Evolutionary conservation across 2,329 filamentous ascomycete species (phyloP).

Genomic region (Geosmithia morbida): DNA sequence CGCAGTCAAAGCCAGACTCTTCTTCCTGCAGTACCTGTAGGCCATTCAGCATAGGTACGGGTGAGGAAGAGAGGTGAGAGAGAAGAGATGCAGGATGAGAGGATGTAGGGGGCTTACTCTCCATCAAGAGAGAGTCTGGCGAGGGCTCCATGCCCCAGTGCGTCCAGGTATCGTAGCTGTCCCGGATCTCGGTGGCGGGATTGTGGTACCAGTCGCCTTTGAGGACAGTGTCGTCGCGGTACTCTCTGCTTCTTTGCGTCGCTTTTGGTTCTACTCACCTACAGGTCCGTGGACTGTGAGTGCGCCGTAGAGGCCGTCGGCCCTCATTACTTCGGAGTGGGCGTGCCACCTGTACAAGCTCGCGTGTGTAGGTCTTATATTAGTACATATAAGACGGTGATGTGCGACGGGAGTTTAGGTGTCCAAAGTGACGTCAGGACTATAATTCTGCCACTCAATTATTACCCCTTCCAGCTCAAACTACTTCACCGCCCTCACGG

Average conservation of each 20-base stretch:
- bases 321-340: neutral
- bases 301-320: neutral
- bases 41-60: neutral
- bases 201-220: neutral
- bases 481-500: too few species aligned
- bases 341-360: neutral
- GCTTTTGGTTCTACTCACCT: too few species aligned
- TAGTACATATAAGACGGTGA: too few species aligned
- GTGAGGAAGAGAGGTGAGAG: neutral
- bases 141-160: neutral
- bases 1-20: neutral
- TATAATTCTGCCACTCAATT: too few species aligned
- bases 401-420: too few species aligned
- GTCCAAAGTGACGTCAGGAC: too few species aligned
- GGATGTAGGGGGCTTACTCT: too few species aligned
- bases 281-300: neutral
- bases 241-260: too few species aligned
- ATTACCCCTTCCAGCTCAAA: too few species aligned
- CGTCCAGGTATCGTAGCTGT: neutral
- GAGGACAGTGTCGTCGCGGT: neutral
- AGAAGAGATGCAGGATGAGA: too few species aligned
- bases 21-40: neutral
- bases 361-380: neutral
- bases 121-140: neutral
- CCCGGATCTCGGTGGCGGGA: neutral